phyloP scores from a whole-genome alignment of 75 land plant genomes.

The Gnetum montanum region DNA sequence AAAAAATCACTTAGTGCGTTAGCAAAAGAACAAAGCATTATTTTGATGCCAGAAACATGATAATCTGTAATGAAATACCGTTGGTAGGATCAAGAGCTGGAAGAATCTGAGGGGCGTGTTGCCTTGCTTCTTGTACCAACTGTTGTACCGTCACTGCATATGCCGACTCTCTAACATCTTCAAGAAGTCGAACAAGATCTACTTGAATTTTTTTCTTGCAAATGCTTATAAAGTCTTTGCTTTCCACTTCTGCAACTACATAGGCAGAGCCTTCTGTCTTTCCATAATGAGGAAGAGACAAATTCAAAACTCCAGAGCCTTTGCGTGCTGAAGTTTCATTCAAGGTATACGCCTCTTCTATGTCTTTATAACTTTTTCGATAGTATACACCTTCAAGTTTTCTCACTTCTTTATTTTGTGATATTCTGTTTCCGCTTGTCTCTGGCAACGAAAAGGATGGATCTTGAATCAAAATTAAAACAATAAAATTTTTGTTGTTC shows the following conservation, averaged over 20 bases:
- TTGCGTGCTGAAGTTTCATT: constrained; percentile 44
- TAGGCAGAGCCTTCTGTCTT: constrained; percentile 62
- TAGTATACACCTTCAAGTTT: constrained; percentile 48
- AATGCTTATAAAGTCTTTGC: constrained; percentile 51
- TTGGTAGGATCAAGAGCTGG: constrained; percentile 76
- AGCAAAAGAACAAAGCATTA: too few relatives aligned
- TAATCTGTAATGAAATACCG: constrained; percentile 51
- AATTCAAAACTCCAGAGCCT: constrained; percentile 63
- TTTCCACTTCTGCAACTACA: constrained; percentile 66
- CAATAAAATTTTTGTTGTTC: constrained; percentile 43
- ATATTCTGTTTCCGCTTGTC: constrained; percentile 7
- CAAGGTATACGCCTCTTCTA: constrained; percentile 65
- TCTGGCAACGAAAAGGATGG: constrained; percentile 20
- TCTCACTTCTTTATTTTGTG: constrained; percentile 15
- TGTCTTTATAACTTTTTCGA: constrained; percentile 59
- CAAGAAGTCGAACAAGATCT: constrained; percentile 77
- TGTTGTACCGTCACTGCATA: constrained; percentile 75
- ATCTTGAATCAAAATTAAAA: constrained; percentile 63
- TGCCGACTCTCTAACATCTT: constrained; percentile 58
- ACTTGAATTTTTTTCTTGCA: constrained; percentile 78
- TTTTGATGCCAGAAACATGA: too few relatives aligned
- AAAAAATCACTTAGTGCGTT: too few relatives aligned
- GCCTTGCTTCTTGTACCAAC: constrained; percentile 36
- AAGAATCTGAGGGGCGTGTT: constrained; percentile 58
- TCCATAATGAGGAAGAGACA: constrained; percentile 76